Conservation (phyloP, 805 yeast genomes). For the Cyberlindnera petersonii region DNA sequence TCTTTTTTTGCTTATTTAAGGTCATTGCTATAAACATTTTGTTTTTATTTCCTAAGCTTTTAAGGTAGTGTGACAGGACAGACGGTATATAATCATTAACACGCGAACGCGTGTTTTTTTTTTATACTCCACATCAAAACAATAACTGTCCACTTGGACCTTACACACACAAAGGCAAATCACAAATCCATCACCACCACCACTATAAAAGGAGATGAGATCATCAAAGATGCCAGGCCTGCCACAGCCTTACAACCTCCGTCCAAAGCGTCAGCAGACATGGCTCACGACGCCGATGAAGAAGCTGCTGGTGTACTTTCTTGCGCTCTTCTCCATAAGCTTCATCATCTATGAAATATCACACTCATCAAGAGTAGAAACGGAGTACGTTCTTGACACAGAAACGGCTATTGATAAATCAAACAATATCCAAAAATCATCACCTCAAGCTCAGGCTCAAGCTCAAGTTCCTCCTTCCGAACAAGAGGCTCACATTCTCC, state of each 20-base stretch:
- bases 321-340: conserved; percentile 32
- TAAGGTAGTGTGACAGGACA: too few relatives aligned
- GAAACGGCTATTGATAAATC: conserved; percentile 2
- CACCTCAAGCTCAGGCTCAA: background rate
- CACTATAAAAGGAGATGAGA: conserved; percentile 30
- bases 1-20: background rate
- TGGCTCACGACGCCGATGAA: conserved; percentile 46
- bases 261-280: conserved; percentile 26
- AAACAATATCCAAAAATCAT: conserved; percentile 2
- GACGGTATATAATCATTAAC: too few relatives aligned
- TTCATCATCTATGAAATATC: conserved; percentile 29
- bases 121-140: too few relatives aligned
- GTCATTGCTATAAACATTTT: background rate
- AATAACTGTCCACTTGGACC: too few relatives aligned
- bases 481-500: conserved; percentile 3
- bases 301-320: conserved; percentile 37
- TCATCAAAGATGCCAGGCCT: conserved; percentile 32
- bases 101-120: too few relatives aligned
- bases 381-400: conserved; percentile 27
- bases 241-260: conserved; percentile 42
- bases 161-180: conserved; percentile 17
- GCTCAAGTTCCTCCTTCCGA: background rate
- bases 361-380: conserved; percentile 18
- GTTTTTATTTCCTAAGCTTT: too few relatives aligned
- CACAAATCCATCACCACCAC: too few relatives aligned